Conservation (phyloP, 768 basidiomycete genomes). For the Leccinum rimulosum region DNA sequence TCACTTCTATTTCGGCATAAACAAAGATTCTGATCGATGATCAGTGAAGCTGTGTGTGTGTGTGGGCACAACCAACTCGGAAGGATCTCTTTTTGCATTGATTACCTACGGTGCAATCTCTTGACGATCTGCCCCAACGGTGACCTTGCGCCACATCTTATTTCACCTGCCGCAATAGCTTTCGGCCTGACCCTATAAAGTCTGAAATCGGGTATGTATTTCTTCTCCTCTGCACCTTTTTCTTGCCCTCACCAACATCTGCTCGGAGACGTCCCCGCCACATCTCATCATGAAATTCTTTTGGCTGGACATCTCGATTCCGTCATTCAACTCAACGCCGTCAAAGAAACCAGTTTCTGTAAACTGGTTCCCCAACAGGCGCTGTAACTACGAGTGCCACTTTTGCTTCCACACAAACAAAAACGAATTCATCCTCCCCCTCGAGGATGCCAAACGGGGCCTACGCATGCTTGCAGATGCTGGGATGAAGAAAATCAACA, state of each 20-base stretch:
- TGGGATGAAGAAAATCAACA: constrained; percentile 38
- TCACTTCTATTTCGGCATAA: background rate
- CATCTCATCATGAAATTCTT: constrained; percentile 9
- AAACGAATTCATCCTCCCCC: constrained; percentile 33
- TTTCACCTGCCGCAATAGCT: background rate
- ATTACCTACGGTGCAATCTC: background rate
- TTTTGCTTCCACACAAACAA: constrained; percentile 44
- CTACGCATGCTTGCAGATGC: constrained; percentile 32
- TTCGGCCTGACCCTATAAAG: background rate
- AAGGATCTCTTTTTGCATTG: background rate
- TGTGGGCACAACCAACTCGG: background rate
- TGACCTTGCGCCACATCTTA: background rate
- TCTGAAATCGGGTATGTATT: background rate
- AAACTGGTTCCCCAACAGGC: constrained; percentile 27
- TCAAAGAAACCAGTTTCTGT: constrained; percentile 21
- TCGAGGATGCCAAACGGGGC: constrained; percentile 36
- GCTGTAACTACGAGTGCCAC: constrained; percentile 37
- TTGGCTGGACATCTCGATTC: constrained; percentile 19
- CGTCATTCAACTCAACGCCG: constrained; percentile 13
- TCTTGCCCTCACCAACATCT: background rate
- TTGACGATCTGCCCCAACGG: background rate
- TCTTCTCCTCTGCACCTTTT: background rate
- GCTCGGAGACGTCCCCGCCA: background rate
- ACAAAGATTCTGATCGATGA: background rate
- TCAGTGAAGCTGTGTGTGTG: background rate